Conservation (phyloP, 2,329 filamentous ascomycete genomes). For the Ophiostoma himal-ulmi region DNA sequence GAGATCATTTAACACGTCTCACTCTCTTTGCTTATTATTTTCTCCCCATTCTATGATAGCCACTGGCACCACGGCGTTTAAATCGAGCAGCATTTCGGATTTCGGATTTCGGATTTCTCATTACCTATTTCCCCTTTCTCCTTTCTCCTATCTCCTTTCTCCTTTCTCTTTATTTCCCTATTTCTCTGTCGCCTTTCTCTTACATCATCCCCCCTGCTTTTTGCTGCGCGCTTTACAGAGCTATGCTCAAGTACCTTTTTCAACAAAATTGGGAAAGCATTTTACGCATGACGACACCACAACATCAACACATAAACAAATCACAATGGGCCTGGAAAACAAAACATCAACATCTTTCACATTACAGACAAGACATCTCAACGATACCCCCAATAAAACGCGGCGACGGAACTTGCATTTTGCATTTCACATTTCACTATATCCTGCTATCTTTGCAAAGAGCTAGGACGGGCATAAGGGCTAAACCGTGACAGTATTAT, state of each 20-base stretch:
- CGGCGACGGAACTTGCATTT: conserved; percentile 15
- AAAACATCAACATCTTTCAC: conserved; percentile 17
- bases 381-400: conserved; percentile 34
- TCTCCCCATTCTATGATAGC: neutral
- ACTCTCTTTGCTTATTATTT: neutral
- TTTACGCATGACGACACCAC: conserved; percentile 21
- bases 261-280: conserved; percentile 27
- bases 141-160: neutral
- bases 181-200: neutral
- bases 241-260: conserved; percentile 25
- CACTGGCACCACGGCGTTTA: neutral
- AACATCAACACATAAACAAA: conserved; percentile 13
- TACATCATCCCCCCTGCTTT: neutral
- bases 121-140: neutral
- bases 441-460: neutral
- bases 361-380: conserved; percentile 33
- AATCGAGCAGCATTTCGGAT: neutral
- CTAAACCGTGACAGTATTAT: neutral
- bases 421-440: neutral
- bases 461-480: neutral
- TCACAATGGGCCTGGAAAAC: conserved; percentile 18
- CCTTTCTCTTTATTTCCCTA: too few relatives aligned
- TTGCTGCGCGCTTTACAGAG: neutral
- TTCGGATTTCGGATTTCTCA: neutral
- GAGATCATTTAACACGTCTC: neutral